Evolutionary conservation across 805 yeast species (phyloP), one percentile per base, ranked within the genome.

Genomic region (Myxozyma nipponensis): DNA sequence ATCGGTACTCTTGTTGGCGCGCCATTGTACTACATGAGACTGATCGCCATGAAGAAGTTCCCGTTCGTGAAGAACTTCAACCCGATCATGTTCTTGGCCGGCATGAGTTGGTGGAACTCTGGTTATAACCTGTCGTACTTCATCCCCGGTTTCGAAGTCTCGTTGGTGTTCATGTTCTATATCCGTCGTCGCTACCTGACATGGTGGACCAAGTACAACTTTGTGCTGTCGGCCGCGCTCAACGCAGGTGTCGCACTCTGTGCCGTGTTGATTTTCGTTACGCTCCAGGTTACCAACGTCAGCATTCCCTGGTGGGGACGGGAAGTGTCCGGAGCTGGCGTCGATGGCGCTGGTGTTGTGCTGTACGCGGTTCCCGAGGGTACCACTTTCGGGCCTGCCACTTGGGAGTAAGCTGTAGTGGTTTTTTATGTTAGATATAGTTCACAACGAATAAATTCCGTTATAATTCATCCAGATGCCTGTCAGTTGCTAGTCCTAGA

Each of bases 291-390:
- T 59, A 72, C 77, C 42, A 68, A 70, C 2, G 69, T 67, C 24
- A 54, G 62, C 3, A 46, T 81, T 13, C 54, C 66, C 37, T 83
- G 88, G 88, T 83, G 88, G 88, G 88, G 88, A 1, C 81, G 79
- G 49, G 64, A 52, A n/a, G 74, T 69, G 5, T 57, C 18, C 5
- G 42, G 21, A 7, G 52, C 53, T 9, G 63, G 64, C 9, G 43
- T 58, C 7, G 65, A 59, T 38, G 62, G 56, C 24, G 48, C 25
- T 1, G 34, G 48, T 21, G 28, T 62, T 5, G 49, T 47, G 21
- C 42, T 49, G 18, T 45, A 26, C 9, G 25, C 28, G 4, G 22
- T 62, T 10, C 63, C 67, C 1, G 60, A 53, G 17, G 40, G 53
- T 26, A 65, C 58, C 7, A 59, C 62, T 54, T 65, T 64, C 41